Percentiles rank a stretch among this genome's conserved stretches.
phyloP scores from a whole-genome alignment of 108 stramenopile genomes.

The Cyclotella choctawhatcheeana region DNA sequence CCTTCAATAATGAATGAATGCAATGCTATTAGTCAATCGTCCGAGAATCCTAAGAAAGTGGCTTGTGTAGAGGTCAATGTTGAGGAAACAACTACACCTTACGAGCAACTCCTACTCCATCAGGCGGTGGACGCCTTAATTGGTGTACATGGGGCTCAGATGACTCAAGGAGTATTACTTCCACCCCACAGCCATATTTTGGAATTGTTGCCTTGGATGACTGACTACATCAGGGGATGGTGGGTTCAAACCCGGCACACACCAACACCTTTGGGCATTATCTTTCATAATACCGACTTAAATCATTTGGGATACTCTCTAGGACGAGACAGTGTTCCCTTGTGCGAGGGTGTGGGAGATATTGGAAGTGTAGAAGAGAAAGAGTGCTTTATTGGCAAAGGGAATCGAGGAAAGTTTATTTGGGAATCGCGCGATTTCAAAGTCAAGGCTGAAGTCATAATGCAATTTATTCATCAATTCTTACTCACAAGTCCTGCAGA shows the following conservation, averaged over 20 bases:
- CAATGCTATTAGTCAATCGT: slow-evolving; percentile 23
- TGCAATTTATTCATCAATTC: slow-evolving; percentile 40
- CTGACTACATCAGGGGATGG: slow-evolving; percentile 44
- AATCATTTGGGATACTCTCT: slow-evolving; percentile 53
- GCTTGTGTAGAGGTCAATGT: slow-evolving; percentile 60
- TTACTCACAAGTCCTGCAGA: slow-evolving; percentile 17
- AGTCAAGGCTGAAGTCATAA: slow-evolving; percentile 22
- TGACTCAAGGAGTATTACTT: slow-evolving; percentile 60
- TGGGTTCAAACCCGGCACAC: slow-evolving; percentile 41
- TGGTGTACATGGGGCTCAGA: slow-evolving; percentile 62
- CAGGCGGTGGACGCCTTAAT: slow-evolving; percentile 60
- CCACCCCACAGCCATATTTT: slow-evolving; percentile 50
- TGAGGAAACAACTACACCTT: slow-evolving; percentile 41
- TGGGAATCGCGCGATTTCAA: slow-evolving; percentile 48
- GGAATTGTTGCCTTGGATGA: slow-evolving; percentile 59
- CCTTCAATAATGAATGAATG: slow-evolving; percentile 35
- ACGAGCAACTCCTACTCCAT: slow-evolving; percentile 57
- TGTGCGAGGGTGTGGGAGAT: slow-evolving; percentile 28
- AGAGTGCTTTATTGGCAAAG: slow-evolving; percentile 28
- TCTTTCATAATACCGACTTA: slow-evolving; percentile 60
- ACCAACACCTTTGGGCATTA: slow-evolving; percentile 58
- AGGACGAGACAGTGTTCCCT: slow-evolving; percentile 35
- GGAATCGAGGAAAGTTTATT: slow-evolving; percentile 24
- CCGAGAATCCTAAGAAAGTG: slow-evolving; percentile 22
- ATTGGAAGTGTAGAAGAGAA: slow-evolving; percentile 22